These are phyloP conservation scores for Hanseniaspora meyeri DNA, from an alignment of 805 yeast species.

Conservation along the genomic window DNA sequence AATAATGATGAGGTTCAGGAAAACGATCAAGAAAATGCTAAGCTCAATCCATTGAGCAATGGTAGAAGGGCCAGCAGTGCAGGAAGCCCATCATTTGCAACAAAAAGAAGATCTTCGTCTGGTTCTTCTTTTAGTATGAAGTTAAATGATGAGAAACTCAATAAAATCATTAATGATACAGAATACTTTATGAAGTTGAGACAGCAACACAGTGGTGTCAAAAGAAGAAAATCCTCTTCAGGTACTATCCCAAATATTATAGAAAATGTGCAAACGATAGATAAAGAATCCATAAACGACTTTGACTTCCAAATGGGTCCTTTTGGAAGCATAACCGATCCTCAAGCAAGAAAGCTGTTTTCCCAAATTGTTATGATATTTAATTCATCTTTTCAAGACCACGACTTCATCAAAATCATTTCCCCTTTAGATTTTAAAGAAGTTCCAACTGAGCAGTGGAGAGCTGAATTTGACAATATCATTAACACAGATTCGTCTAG, in stretches of 20 bases:
- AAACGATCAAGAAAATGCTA: background rate
- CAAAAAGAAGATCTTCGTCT: conserved; percentile 4
- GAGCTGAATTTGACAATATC: conserved; percentile 7
- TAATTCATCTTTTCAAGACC: conserved; percentile 90
- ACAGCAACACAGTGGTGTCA: background rate
- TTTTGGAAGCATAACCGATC: conserved; percentile 80
- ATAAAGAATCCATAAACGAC: background rate
- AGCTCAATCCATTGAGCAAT: conserved; percentile 7
- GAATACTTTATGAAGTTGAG: conserved; percentile 4
- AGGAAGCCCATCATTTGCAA: conserved; percentile 2
- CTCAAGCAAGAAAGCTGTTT: conserved; percentile 78
- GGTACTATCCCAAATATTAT: too few relatives aligned
- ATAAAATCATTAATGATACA: conserved; percentile 22
- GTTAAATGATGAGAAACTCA: conserved; percentile 27
- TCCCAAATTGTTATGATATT: conserved; percentile 82
- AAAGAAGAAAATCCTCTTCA: conserved; percentile 2
- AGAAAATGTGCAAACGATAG: background rate
- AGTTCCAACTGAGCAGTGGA: background rate
- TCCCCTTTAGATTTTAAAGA: conserved; percentile 11
- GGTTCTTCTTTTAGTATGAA: conserved; percentile 16
- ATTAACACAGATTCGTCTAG: conserved; percentile 1
- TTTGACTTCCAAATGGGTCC: conserved; percentile 40
- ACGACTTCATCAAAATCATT: conserved; percentile 45
- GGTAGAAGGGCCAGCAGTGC: conserved; percentile 11
- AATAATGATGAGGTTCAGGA: background rate